Evolutionary conservation across 1,284 basidiomycete species (phyloP), one percentile per base, ranked within the genome.

Genomic region (Takashimella koratensis): DNA sequence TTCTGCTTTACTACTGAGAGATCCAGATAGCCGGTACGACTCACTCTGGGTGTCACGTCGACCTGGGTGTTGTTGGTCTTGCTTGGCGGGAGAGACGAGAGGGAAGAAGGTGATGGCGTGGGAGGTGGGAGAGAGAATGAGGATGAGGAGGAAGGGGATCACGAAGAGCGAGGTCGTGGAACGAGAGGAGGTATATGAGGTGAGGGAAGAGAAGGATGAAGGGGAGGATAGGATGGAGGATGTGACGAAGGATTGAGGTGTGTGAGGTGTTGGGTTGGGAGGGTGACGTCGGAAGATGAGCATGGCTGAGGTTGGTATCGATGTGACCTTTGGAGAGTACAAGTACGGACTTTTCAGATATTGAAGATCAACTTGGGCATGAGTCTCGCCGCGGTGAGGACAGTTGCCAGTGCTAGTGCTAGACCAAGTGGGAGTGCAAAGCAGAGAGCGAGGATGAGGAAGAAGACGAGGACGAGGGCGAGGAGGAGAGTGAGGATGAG

Each of bases 401-500:
- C n/a, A n/a, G n/a, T n/a, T n/a, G n/a, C n/a, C n/a, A n/a, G n/a
- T n/a, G n/a, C n/a, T n/a, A n/a, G n/a, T n/a, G n/a, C n/a, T n/a
- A n/a, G n/a, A n/a, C n/a, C n/a, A n/a, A n/a, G n/a, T n/a, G n/a
- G n/a, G n/a, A n/a, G n/a, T n/a, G n/a, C n/a, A n/a, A n/a, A n/a
- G n/a, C n/a, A 43, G 30, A 16, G 39, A 42, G 27, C 11, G 41
- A 50, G 49, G 22, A 23, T 43, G 51, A 36, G 12, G 24, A 27
- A 22, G 44, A 39, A 43, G 13, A 36, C 16, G 26, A 19, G 21
- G 12, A 19, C n/a, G 45, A 47, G 44, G 16, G 39, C 5, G 8
- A 24, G 22, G 39, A 44, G 42, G 43, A 48, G 42, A 47, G 20
- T n/a, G 26, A 44, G 26, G 47, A 41, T 22, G 24, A 49, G 16